Conservation (phyloP, 176 grass and related monocot species). For the Aegilops tauschii region DNA sequence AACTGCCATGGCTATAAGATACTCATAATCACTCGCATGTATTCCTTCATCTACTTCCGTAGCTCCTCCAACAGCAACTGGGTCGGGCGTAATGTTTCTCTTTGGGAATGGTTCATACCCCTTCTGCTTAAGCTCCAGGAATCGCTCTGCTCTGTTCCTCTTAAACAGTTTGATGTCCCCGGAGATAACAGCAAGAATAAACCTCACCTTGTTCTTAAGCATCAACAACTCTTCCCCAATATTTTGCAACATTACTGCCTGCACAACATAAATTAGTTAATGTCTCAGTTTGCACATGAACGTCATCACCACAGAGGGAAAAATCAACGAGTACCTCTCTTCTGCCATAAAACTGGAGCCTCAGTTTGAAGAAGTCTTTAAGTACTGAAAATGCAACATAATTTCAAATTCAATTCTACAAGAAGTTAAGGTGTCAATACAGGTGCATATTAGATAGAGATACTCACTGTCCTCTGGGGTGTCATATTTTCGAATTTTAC, state of each 20-base stretch:
- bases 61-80: constrained; percentile 23
- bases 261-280: constrained; percentile 10
- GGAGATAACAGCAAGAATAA: constrained; percentile 63
- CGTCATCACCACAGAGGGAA: too few relatives aligned
- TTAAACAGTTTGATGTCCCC: constrained; percentile 51
- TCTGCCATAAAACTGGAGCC: constrained; percentile 60
- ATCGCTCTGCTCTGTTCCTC: constrained; percentile 68
- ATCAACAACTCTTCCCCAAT: constrained; percentile 56
- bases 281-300: not conserved
- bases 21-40: constrained; percentile 57
- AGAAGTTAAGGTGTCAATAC: too few relatives aligned
- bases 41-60: constrained; percentile 11
- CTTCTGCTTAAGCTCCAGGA: constrained; percentile 58
- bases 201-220: constrained; percentile 60
- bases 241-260: constrained; percentile 49
- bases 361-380: constrained; percentile 57
- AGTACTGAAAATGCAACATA: constrained; percentile 47
- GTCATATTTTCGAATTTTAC: constrained; percentile 77
- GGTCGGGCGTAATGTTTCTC: constrained; percentile 45
- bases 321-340: constrained; percentile 53
- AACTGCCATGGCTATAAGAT: constrained; percentile 74
- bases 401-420: not conserved
- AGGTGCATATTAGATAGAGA: constrained; percentile 22
- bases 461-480: constrained; percentile 70
- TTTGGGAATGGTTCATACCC: constrained; percentile 66